phyloP scores from a whole-genome alignment of 139 green algal species.

The Chlorella vulgaris region DNA sequence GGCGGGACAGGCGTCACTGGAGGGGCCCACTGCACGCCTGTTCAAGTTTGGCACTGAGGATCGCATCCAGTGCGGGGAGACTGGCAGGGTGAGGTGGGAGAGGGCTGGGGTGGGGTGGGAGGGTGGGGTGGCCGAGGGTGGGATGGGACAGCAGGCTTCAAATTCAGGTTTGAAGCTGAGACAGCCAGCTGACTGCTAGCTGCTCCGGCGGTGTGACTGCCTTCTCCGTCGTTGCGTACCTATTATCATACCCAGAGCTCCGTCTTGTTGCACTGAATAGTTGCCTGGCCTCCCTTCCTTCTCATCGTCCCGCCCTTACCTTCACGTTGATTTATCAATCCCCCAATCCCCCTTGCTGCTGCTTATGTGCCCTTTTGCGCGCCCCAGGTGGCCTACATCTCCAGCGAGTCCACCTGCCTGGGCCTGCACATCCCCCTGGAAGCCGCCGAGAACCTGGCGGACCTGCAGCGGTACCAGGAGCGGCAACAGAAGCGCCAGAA shows the following conservation, averaged over 20 bases:
- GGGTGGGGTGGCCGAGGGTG: not conserved
- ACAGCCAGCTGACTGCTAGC: too few species aligned
- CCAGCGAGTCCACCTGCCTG: constrained; percentile 61
- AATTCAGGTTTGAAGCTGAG: too few species aligned
- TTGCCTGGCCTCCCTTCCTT: too few species aligned
- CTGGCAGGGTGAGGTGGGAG: constrained; percentile 6
- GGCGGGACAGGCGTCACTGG: not conserved
- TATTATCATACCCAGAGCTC: too few species aligned
- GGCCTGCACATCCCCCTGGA: constrained; percentile 88
- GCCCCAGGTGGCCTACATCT: constrained; percentile 69
- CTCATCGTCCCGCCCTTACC: too few species aligned
- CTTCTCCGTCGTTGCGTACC: too few species aligned
- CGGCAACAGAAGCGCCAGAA: constrained; percentile 75
- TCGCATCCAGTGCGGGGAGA: constrained; percentile 55
- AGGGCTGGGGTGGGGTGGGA: not conserved
- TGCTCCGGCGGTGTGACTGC: too few species aligned
- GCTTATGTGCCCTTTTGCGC: too few species aligned
- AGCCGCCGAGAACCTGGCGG: constrained; percentile 81
- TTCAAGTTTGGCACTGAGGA: constrained; percentile 74
- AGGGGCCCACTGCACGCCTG: constrained; percentile 12
- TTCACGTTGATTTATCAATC: too few species aligned
- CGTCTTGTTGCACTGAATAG: too few species aligned
- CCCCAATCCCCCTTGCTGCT: not conserved
- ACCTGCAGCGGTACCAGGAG: constrained; percentile 73
- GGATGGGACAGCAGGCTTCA: too few species aligned